Evolutionary conservation across 2,329 filamentous ascomycete species (phyloP), one percentile per base, ranked within the genome.

Genomic region (Xylaria polymorpha): DNA sequence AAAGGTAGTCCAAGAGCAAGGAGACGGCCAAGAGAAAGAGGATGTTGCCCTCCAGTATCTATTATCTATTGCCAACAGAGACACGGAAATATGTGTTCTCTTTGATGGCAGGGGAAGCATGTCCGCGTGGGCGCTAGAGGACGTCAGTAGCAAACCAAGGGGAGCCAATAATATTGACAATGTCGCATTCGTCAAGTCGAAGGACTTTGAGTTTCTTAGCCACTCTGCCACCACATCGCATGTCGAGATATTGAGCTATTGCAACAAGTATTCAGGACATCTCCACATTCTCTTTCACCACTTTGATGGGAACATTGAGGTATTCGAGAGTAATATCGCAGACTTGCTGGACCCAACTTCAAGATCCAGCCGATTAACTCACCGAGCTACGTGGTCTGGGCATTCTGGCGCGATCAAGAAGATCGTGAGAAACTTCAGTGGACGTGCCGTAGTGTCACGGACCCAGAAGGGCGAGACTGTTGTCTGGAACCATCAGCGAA

Each of bases 101-200:
- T 84, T 97, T 57, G 94, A 98, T 79, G 90, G 91, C n/a, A 84
- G 86, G 57, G 95, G 95, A 0, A 90, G 91, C 72, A 93, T 98
- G 91, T 94, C 93, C 48, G 94, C 93, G 0, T 98, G 95, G 93
- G 95, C 94, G 0, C 82, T 99, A 65, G 94, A 98, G 79, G 94
- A 95, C 76, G 87, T 97, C 22, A 91, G 92, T 43, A 90, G 88
- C 74, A 93, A 91, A 76, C 83, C 85, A 39, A 88, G 88, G 73
- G 88, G 88, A 68, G 85, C 87, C 4, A 85, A 89, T 35, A 89
- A 90, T 70, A 88, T 95, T n/a, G 97, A 96, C 83, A 96, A 94
- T 76, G 90, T 98, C 73, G 90, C 93, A 1, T 92, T 97, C 76
- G 87, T 94, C 32, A 88, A 92, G 75, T 86, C 86, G 1, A 77